phyloP scores from a whole-genome alignment of 495 filamentous ascomycete species.

The Trichocladium uniseriatum region DNA sequence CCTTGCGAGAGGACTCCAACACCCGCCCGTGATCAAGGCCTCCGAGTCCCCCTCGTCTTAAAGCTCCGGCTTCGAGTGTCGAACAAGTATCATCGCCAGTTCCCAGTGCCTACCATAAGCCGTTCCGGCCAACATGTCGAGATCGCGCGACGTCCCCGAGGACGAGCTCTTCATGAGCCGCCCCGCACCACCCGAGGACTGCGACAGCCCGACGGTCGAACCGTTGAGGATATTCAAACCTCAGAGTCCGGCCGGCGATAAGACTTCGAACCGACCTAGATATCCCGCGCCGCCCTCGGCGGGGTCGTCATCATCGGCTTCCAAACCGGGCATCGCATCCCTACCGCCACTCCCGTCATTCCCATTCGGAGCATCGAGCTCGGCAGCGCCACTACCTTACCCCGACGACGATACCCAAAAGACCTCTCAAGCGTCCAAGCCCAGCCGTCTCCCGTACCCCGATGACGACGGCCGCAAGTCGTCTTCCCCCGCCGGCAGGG shows the following conservation, averaged over 20 bases:
- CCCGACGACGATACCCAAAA: conserved; percentile 56
- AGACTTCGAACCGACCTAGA: conserved; percentile 35
- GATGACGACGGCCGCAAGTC: conserved; percentile 47
- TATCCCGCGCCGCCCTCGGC: conserved; percentile 38
- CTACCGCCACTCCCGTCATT: conserved; percentile 39
- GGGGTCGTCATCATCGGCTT: conserved; percentile 22
- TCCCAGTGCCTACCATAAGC: background rate
- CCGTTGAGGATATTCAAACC: conserved; percentile 80
- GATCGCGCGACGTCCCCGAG: conserved; percentile 46
- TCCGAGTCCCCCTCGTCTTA: too few relatives aligned
- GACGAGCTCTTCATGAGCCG: conserved; percentile 72
- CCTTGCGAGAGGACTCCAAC: background rate
- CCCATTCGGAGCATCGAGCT: conserved; percentile 55
- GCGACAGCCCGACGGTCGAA: conserved; percentile 64
- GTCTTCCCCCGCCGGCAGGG: conserved; percentile 23
- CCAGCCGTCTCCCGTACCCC: conserved; percentile 48
- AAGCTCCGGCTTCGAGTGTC: background rate
- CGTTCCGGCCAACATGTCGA: conserved; percentile 28
- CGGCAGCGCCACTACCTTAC: conserved; percentile 60
- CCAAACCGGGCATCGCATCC: conserved; percentile 25
- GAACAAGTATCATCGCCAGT: background rate
- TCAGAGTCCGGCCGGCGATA: conserved; percentile 43
- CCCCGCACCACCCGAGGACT: conserved; percentile 41
- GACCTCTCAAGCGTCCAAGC: conserved; percentile 27
- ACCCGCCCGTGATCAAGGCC: too few relatives aligned